Base-by-base conservation (phyloP, 2,329 filamentous ascomycete genomes). In the Furcasterigmium furcatum region DNA sequence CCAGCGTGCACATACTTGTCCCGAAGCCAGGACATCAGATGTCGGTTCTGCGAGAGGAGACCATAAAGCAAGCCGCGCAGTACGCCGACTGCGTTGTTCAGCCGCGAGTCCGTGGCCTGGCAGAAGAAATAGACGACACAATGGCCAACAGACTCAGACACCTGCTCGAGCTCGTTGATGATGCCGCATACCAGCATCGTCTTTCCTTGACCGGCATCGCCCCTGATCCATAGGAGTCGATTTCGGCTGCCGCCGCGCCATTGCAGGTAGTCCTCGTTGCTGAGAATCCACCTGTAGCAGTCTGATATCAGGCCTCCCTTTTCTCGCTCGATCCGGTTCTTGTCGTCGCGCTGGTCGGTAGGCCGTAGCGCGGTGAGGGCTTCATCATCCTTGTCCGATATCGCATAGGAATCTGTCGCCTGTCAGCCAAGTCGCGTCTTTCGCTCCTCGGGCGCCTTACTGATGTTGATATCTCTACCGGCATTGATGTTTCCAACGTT, bases 171-270 rank as follows among this genome's bases (percentile, higher is more conserved):
- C 25, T 69, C 55, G 46, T 68, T 43, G 34, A 71, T 61, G 27
- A 72, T 64, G 4, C 66, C 64, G 12, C 60, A 65, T 0, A 72
- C 42, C 1, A 72, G 50, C 65, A 73, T 72, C 0, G 68, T 73
- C 51, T 73, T 74, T 3, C 69, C 70, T 29, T 68, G 72, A 3
- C 70, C 68, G 0, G 68, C 58, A 36, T 62, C 61, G 0, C 65
- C 65, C 16, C 52, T 64, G 16, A 70, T 57, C 68, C n/a, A n/a
- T n/a, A n/a, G n/a, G n/a, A n/a, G n/a, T n/a, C n/a, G n/a, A n/a
- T n/a, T n/a, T n/a, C n/a, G 65, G 70, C 3, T 72, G n/a, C n/a
- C n/a, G n/a, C n/a, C n/a, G n/a, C n/a, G n/a, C n/a, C n/a, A n/a
- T n/a, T n/a, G n/a, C n/a, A n/a, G n/a, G n/a, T n/a, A n/a, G n/a